A percentile compares a stretch with the other conserved stretches of the same genome.
Evolutionary conservation across 306 rosid genomes (phyloP).

Genomic region (Quercus glauca): DNA sequence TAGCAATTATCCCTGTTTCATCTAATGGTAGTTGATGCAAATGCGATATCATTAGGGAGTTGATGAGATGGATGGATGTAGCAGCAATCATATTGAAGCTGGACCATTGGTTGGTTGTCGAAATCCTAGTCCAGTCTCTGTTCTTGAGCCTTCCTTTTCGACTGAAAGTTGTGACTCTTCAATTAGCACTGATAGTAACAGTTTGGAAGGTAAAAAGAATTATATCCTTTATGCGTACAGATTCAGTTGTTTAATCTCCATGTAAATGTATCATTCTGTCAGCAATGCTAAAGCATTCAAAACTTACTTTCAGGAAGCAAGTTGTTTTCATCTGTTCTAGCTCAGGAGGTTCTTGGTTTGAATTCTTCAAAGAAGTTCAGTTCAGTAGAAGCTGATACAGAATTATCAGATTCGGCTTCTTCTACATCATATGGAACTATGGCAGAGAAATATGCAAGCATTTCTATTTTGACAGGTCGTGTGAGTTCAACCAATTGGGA

Average conservation of each 20-base stretch:
- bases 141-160: slow-evolving; percentile 80
- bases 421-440: slow-evolving; percentile 47
- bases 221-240: background rate
- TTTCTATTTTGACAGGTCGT: slow-evolving; percentile 20
- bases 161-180: slow-evolving; percentile 77
- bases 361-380: slow-evolving; percentile 45
- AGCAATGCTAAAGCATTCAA: slow-evolving; percentile 5
- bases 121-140: slow-evolving; percentile 83
- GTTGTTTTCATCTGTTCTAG: slow-evolving; percentile 58
- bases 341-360: slow-evolving; percentile 45
- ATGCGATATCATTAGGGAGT: slow-evolving; percentile 38
- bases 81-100: slow-evolving; percentile 35
- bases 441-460: slow-evolving; percentile 26
- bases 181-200: slow-evolving; percentile 48
- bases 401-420: slow-evolving; percentile 85
- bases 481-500: slow-evolving; percentile 55
- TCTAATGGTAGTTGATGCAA: slow-evolving; percentile 18
- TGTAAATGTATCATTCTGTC: slow-evolving; percentile 3
- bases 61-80: slow-evolving; percentile 38
- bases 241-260: background rate
- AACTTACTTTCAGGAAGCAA: slow-evolving; percentile 60
- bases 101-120: slow-evolving; percentile 37
- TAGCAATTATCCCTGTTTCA: slow-evolving; percentile 13
- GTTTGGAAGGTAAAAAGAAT: slow-evolving; percentile 59
- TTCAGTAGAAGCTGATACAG: slow-evolving; percentile 50